phyloP scores from a whole-genome alignment of 116 monocot species.

The Phalaenopsis hybrid region DNA sequence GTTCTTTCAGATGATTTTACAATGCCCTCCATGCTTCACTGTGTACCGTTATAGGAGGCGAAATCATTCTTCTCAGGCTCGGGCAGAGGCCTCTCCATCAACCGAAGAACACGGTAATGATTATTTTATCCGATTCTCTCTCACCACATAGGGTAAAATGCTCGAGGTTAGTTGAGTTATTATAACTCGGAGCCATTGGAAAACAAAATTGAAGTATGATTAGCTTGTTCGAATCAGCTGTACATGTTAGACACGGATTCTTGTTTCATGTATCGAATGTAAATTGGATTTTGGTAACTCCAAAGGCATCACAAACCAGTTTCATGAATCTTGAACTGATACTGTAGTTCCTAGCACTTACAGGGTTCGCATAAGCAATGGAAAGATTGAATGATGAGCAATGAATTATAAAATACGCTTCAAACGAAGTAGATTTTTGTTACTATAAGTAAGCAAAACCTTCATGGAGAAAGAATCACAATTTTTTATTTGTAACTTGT shows the following conservation, averaged over 20 bases:
- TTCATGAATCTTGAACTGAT: background rate
- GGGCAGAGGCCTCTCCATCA: constrained; percentile 22
- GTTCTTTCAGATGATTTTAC: constrained; percentile 5
- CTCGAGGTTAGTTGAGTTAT: background rate
- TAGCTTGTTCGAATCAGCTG: background rate
- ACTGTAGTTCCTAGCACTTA: background rate
- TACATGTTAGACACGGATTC: background rate
- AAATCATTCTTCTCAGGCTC: constrained; percentile 9
- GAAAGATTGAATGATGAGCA: background rate
- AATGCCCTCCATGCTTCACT: constrained; percentile 8
- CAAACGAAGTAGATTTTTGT: background rate
- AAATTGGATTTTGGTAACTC: background rate
- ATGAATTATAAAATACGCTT: background rate
- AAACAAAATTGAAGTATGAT: too few relatives aligned
- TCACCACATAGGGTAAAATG: background rate
- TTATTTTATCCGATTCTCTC: background rate
- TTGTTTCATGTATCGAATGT: background rate
- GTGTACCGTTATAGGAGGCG: background rate
- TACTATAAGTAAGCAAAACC: background rate
- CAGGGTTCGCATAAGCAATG: background rate
- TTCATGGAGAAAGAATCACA: background rate
- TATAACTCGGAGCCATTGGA: too few relatives aligned
- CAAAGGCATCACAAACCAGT: background rate
- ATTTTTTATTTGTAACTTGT: background rate
- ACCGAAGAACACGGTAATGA: constrained; percentile 18